A percentile compares a stretch with the other conserved stretches of the same genome.
These are phyloP conservation scores for Leccinum fibrillosum DNA, from an alignment of 768 basidiomycete species.

Conservation along the genomic window DNA sequence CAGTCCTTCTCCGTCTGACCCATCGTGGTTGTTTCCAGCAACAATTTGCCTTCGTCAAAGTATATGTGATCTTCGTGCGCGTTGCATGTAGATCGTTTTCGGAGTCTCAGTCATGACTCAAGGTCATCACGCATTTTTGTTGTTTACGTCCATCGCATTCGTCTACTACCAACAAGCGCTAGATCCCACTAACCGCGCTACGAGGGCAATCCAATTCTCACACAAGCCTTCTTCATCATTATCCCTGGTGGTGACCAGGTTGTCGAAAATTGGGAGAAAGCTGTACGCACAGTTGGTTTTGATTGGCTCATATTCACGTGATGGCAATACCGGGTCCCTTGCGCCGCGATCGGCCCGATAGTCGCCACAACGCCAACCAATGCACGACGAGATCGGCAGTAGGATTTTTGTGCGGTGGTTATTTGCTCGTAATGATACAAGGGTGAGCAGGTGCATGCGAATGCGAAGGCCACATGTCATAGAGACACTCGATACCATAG, in stretches of 20 bases:
- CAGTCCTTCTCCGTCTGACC: conserved; percentile 33
- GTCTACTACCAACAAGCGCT: conserved; percentile 72
- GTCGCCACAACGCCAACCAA: no score
- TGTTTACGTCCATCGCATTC: conserved; percentile 66
- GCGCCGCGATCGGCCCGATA: neutral
- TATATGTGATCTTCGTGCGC: no score
- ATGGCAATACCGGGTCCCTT: neutral
- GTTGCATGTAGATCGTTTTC: no score
- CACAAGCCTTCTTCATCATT: no score
- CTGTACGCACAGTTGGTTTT: neutral
- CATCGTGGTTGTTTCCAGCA: no score
- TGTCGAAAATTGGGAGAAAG: no score
- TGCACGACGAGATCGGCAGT: no score
- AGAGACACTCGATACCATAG: neutral
- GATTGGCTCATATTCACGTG: neutral
- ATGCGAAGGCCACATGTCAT: neutral
- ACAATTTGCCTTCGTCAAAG: no score
- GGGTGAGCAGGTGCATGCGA: neutral
- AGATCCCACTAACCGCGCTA: conserved; percentile 51
- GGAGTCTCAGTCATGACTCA: no score
- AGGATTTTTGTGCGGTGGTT: no score
- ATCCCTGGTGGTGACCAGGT: no score
- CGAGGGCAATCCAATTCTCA: no score
- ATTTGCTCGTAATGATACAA: neutral
- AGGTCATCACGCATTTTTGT: conserved; percentile 9